Percentiles rank a stretch among this genome's conserved stretches.
phyloP scores from a whole-genome alignment of 2,329 filamentous ascomycete genomes.

The Coniochaeta sp. region DNA sequence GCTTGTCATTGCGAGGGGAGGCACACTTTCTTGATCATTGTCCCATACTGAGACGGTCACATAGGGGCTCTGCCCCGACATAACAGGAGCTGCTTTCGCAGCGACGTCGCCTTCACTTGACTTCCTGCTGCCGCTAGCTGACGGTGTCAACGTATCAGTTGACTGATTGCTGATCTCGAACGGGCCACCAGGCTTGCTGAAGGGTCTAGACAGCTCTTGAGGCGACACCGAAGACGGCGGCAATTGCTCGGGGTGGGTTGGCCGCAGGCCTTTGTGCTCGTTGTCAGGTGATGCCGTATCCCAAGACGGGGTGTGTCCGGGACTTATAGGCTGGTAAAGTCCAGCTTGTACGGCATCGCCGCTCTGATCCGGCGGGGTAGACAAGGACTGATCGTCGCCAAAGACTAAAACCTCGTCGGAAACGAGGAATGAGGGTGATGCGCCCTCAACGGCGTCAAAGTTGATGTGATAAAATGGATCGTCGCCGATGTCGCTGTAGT shows the following conservation, averaged over 20 bases:
- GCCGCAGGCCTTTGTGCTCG: conserved; percentile 20
- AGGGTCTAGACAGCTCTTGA: conserved; percentile 32
- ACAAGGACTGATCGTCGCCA: conserved; percentile 3
- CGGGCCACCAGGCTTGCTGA: conserved; percentile 22
- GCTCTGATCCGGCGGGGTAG: conserved; percentile 6
- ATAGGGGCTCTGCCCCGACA: conserved; percentile 42
- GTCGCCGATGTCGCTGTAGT: conserved; percentile 34
- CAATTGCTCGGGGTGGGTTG: conserved; percentile 13
- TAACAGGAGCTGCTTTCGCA: conserved; percentile 25
- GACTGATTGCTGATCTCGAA: conserved; percentile 20
- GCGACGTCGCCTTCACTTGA: conserved; percentile 43
- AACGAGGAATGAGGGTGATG: conserved; percentile 37
- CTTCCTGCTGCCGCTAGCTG: conserved; percentile 38
- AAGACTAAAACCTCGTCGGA: conserved; percentile 6
- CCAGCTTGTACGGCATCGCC: conserved; percentile 15
- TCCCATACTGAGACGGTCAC: conserved; percentile 52
- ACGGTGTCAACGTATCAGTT: conserved; percentile 37
- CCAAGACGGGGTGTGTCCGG: conserved; percentile 41
- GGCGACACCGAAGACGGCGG: conserved; percentile 29
- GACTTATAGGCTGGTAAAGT: conserved; percentile 38
- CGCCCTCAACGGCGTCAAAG: conserved; percentile 33
- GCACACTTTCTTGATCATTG: conserved; percentile 25
- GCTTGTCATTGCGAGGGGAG: conserved; percentile 1
- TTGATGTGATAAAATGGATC: conserved; percentile 45
- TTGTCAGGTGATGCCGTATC: conserved; percentile 34